A percentile compares a stretch with the other conserved stretches of the same genome.
phyloP scores from a whole-genome alignment of 768 basidiomycete species.

The Pulveroboletus sp. region DNA sequence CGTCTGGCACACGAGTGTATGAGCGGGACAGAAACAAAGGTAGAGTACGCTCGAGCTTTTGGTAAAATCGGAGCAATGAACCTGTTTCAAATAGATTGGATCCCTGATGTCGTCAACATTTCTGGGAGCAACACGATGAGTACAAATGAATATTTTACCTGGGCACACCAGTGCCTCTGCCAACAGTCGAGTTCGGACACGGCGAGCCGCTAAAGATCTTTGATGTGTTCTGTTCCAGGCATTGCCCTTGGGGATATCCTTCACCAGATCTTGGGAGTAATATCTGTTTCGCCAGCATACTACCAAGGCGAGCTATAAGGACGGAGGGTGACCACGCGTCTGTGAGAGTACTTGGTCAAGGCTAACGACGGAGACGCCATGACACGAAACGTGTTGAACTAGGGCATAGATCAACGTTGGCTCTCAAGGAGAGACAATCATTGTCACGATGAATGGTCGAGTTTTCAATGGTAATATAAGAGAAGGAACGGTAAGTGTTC shows the following conservation, averaged over 20 bases:
- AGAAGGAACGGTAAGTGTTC: conserved; percentile 46
- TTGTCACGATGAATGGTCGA: conserved; percentile 29
- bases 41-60: too few species aligned
- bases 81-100: conserved; percentile 39
- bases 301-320: not conserved
- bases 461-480: conserved; percentile 31
- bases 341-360: conserved; percentile 39
- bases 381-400: too few species aligned
- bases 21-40: not conserved
- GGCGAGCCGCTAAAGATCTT: conserved; percentile 45
- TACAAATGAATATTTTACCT: conserved; percentile 16
- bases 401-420: too few species aligned
- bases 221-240: conserved; percentile 49
- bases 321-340: too few species aligned
- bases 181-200: conserved; percentile 33
- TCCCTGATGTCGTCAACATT: conserved; percentile 37
- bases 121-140: too few species aligned
- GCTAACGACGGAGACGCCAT: conserved; percentile 48
- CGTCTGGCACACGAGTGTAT: conserved; percentile 18
- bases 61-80: not conserved
- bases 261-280: conserved; percentile 42
- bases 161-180: conserved; percentile 38
- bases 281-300: conserved; percentile 37
- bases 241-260: conserved; percentile 41
- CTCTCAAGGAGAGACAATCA: conserved; percentile 33